Conservation (phyloP, 2,329 filamentous ascomycete genomes). For the Plenodomus lindquistii region DNA sequence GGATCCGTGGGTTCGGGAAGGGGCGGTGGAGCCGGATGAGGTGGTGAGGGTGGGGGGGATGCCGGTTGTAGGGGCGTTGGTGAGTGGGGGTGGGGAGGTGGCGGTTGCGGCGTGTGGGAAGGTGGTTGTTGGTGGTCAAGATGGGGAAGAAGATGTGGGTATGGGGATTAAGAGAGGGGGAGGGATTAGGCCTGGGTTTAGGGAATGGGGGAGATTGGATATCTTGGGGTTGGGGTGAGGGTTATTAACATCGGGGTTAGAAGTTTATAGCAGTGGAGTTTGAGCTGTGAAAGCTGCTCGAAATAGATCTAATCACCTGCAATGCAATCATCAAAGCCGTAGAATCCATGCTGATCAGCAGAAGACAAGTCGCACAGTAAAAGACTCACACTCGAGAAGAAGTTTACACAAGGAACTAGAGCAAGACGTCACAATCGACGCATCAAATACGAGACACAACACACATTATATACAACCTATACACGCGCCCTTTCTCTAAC, state of each 20-base stretch:
- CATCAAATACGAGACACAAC: background rate
- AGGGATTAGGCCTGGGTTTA: slow-evolving; percentile 10
- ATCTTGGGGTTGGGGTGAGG: slow-evolving; percentile 27
- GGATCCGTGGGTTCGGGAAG: slow-evolving; percentile 35
- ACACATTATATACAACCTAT: background rate
- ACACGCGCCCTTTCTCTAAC: background rate
- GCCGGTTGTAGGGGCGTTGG: slow-evolving; percentile 28
- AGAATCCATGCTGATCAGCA: no score
- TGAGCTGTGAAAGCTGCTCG: no score
- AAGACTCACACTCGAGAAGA: no score
- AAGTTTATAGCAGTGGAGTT: no score
- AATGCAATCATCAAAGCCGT: no score
- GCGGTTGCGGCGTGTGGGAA: slow-evolving; percentile 30
- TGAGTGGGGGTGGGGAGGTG: slow-evolving; percentile 27
- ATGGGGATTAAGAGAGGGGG: slow-evolving; percentile 13
- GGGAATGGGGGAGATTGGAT: slow-evolving; percentile 29
- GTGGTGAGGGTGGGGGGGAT: slow-evolving; percentile 19
- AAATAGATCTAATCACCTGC: no score
- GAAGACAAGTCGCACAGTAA: no score
- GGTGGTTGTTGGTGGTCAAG: slow-evolving; percentile 5
- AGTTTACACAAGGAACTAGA: no score
- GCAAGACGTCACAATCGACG: no score
- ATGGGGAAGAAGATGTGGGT: background rate
- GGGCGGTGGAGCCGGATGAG: slow-evolving; percentile 44
- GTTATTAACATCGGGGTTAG: no score